These are phyloP conservation scores for Phanerochaete carnosa DNA, from an alignment of 768 basidiomycete genomes.

Conservation along the genomic window DNA sequence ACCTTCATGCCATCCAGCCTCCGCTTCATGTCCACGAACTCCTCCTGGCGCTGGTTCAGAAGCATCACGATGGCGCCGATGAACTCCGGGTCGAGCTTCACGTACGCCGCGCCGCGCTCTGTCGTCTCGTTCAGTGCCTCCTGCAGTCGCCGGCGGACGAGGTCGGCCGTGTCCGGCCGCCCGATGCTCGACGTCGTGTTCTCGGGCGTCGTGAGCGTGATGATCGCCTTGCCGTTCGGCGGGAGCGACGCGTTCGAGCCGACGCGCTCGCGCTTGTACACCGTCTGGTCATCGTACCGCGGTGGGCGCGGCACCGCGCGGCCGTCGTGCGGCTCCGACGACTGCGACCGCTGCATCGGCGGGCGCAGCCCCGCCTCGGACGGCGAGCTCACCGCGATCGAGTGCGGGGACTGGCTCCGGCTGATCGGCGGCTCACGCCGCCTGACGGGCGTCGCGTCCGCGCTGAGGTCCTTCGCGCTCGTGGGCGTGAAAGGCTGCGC, in stretches of 20 bases:
- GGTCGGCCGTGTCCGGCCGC: conserved; percentile 39
- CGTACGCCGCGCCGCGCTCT: conserved; percentile 54
- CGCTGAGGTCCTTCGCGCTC: conserved; percentile 16
- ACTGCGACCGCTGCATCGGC: conserved; percentile 1
- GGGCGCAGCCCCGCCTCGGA: conserved; percentile 10
- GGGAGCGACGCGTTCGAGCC: conserved; percentile 10
- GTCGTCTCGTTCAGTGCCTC: conserved; percentile 61
- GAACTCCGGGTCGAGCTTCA: conserved; percentile 71
- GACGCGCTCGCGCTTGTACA: conserved; percentile 2
- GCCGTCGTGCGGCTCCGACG: neutral
- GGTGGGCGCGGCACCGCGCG: neutral
- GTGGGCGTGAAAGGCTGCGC: conserved; percentile 20
- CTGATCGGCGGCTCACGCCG: conserved; percentile 8
- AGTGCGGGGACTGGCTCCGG: conserved; percentile 3
- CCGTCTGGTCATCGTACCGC: neutral
- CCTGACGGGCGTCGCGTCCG: conserved; percentile 22
- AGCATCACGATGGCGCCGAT: conserved; percentile 66
- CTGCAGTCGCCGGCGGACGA: conserved; percentile 49
- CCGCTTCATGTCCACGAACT: conserved; percentile 60
- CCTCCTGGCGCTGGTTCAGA: conserved; percentile 61
- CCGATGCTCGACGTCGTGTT: conserved; percentile 24
- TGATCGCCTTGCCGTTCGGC: conserved; percentile 19
- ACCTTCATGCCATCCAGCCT: conserved; percentile 90
- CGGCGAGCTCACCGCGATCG: conserved; percentile 18
- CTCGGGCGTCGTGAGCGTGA: conserved; percentile 45